These are phyloP conservation scores for Pythium plurisporium DNA, from an alignment of 352 stramenopile species.

Conservation along the genomic window DNA sequence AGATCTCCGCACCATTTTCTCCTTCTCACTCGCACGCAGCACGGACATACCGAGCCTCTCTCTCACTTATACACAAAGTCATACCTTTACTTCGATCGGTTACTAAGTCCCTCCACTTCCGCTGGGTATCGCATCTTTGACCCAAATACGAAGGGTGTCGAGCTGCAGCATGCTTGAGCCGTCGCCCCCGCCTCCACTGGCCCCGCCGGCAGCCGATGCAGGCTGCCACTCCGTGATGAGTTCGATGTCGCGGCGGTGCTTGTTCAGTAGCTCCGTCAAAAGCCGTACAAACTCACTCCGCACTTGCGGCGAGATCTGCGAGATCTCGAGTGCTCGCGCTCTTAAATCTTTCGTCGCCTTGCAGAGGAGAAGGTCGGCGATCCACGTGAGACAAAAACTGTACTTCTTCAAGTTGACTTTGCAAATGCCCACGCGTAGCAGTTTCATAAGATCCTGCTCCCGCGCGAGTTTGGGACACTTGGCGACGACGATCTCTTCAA, in stretches of 20 bases:
- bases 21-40: too few relatives aligned
- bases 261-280: constrained; percentile 47
- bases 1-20: too few relatives aligned
- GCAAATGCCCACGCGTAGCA: constrained; percentile 70
- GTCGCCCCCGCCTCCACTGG: constrained; percentile 2
- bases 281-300: constrained; percentile 64
- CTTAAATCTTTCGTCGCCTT: constrained; percentile 58
- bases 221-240: constrained; percentile 69
- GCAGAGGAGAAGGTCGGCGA: constrained; percentile 64
- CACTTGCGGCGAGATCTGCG: constrained; percentile 59
- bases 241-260: constrained; percentile 62
- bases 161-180: constrained; percentile 24
- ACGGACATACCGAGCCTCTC: too few relatives aligned
- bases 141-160: constrained; percentile 70
- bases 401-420: constrained; percentile 83
- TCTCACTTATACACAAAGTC: not conserved
- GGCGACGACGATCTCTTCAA: constrained; percentile 57
- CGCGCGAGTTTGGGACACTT: constrained; percentile 48
- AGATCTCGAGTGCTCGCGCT: constrained; percentile 64
- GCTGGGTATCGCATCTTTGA: constrained; percentile 64
- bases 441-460: constrained; percentile 51
- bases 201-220: constrained; percentile 5
- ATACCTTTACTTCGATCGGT: not conserved
- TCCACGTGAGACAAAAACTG: constrained; percentile 78
- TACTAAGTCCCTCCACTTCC: too few relatives aligned